Percentiles rank a stretch among this genome's conserved stretches.
phyloP scores from a whole-genome alignment of 805 yeast genomes.

The Candida ficus region DNA sequence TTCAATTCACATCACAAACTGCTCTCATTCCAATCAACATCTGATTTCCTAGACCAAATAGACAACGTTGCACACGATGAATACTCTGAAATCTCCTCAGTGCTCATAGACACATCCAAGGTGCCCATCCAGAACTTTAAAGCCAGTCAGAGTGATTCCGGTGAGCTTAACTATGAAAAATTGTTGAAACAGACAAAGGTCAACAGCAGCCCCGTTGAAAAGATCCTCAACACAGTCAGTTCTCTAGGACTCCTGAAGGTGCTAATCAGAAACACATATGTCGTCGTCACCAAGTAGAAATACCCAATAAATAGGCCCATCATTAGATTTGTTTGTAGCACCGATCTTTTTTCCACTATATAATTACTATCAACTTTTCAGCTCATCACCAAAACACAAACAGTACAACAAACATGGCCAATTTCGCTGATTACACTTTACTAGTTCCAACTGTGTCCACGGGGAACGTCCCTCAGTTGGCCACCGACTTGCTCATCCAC shows the following conservation, averaged over 20 bases:
- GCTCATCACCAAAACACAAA: not conserved
- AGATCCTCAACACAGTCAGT: not conserved
- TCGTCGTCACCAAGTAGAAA: not conserved
- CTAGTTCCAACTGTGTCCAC: constrained; percentile 72
- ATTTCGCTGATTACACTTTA: not conserved
- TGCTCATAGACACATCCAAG: not conserved
- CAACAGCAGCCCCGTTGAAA: not conserved
- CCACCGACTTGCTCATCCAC: constrained; percentile 68
- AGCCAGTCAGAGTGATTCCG: not conserved
- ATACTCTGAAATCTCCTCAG: not conserved
- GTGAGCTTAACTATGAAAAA: constrained; percentile 1
- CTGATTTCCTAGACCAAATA: not conserved
- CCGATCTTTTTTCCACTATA: not conserved
- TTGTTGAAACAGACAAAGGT: not conserved
- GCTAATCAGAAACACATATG: not conserved
- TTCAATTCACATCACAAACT: not conserved
- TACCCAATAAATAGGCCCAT: not conserved
- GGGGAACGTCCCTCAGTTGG: constrained; percentile 86
- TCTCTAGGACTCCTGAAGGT: not conserved
- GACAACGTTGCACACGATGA: not conserved
- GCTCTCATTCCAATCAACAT: not conserved
- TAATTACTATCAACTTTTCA: no score
- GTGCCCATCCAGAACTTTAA: not conserved
- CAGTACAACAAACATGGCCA: no score
- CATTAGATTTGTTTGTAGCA: not conserved